Percentiles rank a stretch among this genome's conserved stretches.
These are phyloP conservation scores for Mediolabrus comicus DNA, from an alignment of 108 stramenopile species.

Conservation along the genomic window DNA sequence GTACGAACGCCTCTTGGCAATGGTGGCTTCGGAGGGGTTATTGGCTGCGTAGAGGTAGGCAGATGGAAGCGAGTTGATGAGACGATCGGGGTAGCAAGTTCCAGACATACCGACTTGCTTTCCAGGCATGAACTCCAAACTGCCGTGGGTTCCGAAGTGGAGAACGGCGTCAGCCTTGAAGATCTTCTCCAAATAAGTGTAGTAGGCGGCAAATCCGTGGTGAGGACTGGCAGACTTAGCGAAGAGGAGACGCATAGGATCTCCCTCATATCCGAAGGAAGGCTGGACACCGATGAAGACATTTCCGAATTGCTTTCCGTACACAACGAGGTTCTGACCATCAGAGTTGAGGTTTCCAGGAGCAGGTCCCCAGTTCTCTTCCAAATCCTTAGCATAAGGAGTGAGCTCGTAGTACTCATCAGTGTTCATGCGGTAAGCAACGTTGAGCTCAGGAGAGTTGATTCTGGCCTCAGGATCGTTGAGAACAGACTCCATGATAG, in stretches of 20 bases:
- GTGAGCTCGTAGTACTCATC: slow-evolving; percentile 94
- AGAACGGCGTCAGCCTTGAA: slow-evolving; percentile 95
- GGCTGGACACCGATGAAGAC: slow-evolving; percentile 97
- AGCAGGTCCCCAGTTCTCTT: slow-evolving; percentile 97
- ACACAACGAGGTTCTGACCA: slow-evolving; percentile 93
- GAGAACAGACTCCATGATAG: slow-evolving; percentile 85
- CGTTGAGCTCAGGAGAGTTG: slow-evolving; percentile 93
- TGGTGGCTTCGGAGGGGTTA: slow-evolving; percentile 98
- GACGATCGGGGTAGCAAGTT: slow-evolving; percentile 96
- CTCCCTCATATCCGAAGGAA: slow-evolving; percentile 96
- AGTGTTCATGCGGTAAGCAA: slow-evolving; percentile 95
- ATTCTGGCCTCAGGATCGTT: slow-evolving; percentile 95
- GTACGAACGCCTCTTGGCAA: slow-evolving; percentile 96
- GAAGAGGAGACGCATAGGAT: slow-evolving; percentile 91
- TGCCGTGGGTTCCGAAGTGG: slow-evolving; percentile 97
- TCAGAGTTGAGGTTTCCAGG: slow-evolving; percentile 97
- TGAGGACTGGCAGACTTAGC: slow-evolving; percentile 97
- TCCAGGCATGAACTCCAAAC: slow-evolving; percentile 97
- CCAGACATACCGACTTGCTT: slow-evolving; percentile 99
- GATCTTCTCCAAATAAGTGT: slow-evolving; percentile 96
- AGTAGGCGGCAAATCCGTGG: slow-evolving; percentile 98
- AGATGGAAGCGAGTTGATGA: slow-evolving; percentile 94
- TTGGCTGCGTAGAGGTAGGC: slow-evolving; percentile 97
- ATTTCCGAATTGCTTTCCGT: slow-evolving; percentile 95
- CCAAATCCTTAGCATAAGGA: slow-evolving; percentile 91